Evolutionary conservation across 1,284 basidiomycete species (phyloP), one percentile per base, ranked within the genome.

Genomic region (Moesziomyces sp.): DNA sequence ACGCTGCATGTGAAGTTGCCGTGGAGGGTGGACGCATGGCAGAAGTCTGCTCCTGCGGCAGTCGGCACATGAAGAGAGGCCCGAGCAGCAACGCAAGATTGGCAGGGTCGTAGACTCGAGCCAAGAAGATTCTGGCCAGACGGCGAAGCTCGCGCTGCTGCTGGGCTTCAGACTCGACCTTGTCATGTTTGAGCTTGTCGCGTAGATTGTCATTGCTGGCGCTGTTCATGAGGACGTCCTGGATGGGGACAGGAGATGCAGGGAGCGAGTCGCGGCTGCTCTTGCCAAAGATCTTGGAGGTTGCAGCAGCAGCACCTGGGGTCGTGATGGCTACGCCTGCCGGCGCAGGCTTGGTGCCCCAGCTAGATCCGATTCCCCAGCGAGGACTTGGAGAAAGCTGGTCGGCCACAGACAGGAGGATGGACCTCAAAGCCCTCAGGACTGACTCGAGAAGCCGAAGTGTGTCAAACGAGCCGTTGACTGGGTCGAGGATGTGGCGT

Each of bases 321-420:
- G 55, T 53, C 28, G 73, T 38, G 42, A 65, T 62, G 10, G 74
- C 53, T 21, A 74, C 63, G 3, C 67, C 72, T 0, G 59, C 53
- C 14, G 69, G 21, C 5, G 52, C 61, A 10, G 61, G 56, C 34
- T 59, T 73, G n/a, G 64, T 63, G 5, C 76, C 77, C 56, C 74
- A 76, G 28, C 76, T 78, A 1, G 65, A 67, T n/a, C 80, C 80
- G 40, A 77, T 68, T 16, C 79, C 78, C 72, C 74, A 79, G n/a
- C 79, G 61, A 11, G 76, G 68, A 44, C 74, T 76, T 21, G 77
- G 63, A 3, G 76, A 65, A 19, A 82, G 61, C 40, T 81, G 76
- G 34, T 78, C 72, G 0, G 79, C 68, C n/a, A 82, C 54, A 3
- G 80, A 71, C 40, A 77, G 57, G 7, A 81, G 44, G 16, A 82